Evolutionary conservation across 2,329 filamentous ascomycete genomes (phyloP).

Genomic region (Xylariaceae sp.): DNA sequence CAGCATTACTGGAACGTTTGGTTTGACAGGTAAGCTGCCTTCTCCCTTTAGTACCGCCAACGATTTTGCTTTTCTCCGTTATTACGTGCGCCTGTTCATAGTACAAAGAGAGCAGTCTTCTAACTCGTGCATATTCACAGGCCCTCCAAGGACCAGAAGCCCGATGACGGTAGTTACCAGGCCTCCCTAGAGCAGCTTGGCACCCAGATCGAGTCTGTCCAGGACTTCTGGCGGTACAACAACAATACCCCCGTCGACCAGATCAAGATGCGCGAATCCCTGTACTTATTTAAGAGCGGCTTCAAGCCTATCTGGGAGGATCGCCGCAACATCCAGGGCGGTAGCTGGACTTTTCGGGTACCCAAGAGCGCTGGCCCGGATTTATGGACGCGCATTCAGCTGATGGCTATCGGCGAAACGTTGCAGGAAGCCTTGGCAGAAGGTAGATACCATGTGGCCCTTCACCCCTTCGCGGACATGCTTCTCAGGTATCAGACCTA

Average conservation of each 20-base stretch:
- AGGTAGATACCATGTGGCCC: conserved; percentile 50
- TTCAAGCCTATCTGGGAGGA: conserved; percentile 85
- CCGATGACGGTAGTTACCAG: conserved; percentile 54
- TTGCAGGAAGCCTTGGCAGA: conserved; percentile 75
- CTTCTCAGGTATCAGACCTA: neutral
- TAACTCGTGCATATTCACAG: conserved; percentile 34
- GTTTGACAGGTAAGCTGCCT: conserved; percentile 61
- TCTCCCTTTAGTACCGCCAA: too few species aligned
- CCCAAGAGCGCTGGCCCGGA: conserved; percentile 74
- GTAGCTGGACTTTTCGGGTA: conserved; percentile 91
- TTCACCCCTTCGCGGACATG: too few species aligned
- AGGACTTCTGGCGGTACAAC: conserved; percentile 84
- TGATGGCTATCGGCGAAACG: conserved; percentile 83
- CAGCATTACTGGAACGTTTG: conserved; percentile 82
- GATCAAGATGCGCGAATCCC: conserved; percentile 77
- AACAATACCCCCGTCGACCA: conserved; percentile 80
- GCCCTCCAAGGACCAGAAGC: conserved; percentile 52
- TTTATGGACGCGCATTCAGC: conserved; percentile 81
- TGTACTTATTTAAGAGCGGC: conserved; percentile 80
- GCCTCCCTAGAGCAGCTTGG: conserved; percentile 66
- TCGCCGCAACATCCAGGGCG: conserved; percentile 81
- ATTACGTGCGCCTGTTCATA: too few species aligned
- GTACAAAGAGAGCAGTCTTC: neutral
- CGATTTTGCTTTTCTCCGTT: too few species aligned
- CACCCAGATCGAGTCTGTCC: conserved; percentile 74